A percentile compares a stretch with the other conserved stretches of the same genome.
Evolutionary conservation across 495 filamentous ascomycete genomes (phyloP).

Genomic region (Neurospora sp.): DNA sequence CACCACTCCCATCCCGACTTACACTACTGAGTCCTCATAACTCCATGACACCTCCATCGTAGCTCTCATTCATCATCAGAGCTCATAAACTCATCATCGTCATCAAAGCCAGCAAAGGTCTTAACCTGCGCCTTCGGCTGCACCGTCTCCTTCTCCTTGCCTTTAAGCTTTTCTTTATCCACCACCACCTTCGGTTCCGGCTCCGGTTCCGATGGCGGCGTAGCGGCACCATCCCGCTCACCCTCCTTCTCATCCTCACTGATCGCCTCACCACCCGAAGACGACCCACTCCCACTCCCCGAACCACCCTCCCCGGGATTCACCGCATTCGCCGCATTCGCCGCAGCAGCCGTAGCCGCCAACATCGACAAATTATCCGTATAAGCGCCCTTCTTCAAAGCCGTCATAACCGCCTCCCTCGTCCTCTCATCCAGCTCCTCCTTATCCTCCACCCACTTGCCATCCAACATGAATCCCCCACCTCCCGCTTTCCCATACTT

Average conservation of each 20-base stretch:
- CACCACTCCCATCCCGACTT: background rate
- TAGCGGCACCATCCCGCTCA: constrained; percentile 21
- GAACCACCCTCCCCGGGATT: constrained; percentile 16
- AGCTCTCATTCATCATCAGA: constrained; percentile 55
- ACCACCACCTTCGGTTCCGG: constrained; percentile 2
- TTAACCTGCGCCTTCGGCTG: constrained; percentile 21
- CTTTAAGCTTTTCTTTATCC: background rate
- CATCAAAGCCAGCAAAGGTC: constrained; percentile 77
- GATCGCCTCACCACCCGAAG: constrained; percentile 20
- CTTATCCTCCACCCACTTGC: constrained; percentile 88
- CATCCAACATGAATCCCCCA: constrained; percentile 44
- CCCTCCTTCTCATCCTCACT: constrained; percentile 25
- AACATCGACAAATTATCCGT: constrained; percentile 38
- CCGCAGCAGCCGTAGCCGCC: background rate
- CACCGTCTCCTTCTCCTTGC: constrained; percentile 31
- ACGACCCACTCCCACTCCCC: constrained; percentile 27
- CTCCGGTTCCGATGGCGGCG: constrained; percentile 24
- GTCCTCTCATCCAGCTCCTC: constrained; percentile 77
- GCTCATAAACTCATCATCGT: constrained; percentile 85
- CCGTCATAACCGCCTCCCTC: constrained; percentile 68
- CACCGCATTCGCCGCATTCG: background rate
- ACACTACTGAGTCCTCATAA: background rate
- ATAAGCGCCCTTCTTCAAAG: constrained; percentile 58
- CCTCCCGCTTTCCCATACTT: constrained; percentile 54
- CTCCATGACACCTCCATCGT: constrained; percentile 18